Evolutionary conservation across 163 green algal genomes (phyloP).

Genomic region (Coccomyxa subellipsoidea): DNA sequence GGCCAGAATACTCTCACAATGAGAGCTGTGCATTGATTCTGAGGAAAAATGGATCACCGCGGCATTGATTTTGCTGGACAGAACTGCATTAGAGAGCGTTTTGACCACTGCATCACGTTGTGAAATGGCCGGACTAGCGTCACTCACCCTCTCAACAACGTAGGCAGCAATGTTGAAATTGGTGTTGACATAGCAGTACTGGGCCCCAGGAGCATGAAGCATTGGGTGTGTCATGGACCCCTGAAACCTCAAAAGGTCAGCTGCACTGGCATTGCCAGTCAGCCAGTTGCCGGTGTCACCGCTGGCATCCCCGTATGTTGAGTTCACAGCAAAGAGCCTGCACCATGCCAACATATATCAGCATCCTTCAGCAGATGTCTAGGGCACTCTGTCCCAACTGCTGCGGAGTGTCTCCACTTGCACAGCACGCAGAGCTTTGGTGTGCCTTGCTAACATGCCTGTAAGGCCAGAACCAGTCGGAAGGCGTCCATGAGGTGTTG

Average conservation of each 20-base stretch:
- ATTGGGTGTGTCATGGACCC: background rate
- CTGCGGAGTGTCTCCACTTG: background rate
- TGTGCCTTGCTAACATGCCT: background rate
- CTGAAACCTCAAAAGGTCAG: background rate
- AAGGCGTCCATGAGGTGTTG: background rate
- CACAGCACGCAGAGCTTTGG: no score
- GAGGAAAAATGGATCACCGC: no score
- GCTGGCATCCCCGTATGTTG: background rate
- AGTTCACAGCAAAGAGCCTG: background rate
- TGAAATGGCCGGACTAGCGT: background rate
- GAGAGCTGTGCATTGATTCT: no score
- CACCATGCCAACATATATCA: background rate
- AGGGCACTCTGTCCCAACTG: background rate
- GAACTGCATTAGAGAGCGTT: background rate
- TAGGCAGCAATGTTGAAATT: background rate
- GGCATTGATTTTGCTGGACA: background rate
- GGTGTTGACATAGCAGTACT: slow-evolving; percentile 4
- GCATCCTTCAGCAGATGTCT: background rate
- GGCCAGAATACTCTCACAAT: no score
- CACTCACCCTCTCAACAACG: background rate
- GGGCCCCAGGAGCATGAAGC: background rate
- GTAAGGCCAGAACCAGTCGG: background rate
- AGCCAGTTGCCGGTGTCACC: background rate
- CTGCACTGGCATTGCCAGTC: background rate
- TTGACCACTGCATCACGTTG: background rate